Percentiles rank a stretch among this genome's conserved stretches.
Evolutionary conservation across 2,329 filamentous ascomycete genomes (phyloP).

Genomic region (Colletotrichum spaethianum): DNA sequence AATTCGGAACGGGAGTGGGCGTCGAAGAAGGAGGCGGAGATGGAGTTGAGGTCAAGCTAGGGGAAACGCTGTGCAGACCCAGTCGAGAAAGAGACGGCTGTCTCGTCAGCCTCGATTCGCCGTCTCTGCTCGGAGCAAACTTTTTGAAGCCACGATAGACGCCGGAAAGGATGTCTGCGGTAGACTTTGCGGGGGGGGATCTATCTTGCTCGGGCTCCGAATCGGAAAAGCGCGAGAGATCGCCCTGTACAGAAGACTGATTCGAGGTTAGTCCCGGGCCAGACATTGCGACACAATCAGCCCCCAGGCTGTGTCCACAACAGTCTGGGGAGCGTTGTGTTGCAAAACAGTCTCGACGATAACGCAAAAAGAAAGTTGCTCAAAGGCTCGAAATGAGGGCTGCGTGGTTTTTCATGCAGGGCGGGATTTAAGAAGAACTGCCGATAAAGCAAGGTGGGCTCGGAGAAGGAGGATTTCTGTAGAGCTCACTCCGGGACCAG

Average conservation of each 20-base stretch:
- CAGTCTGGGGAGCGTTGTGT: slow-evolving; percentile 18
- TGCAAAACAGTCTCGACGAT: slow-evolving; percentile 4
- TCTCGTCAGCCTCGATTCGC: slow-evolving; percentile 59
- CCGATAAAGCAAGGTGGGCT: slow-evolving; percentile 7
- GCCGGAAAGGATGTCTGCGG: slow-evolving; percentile 65
- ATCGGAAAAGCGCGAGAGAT: slow-evolving; percentile 59
- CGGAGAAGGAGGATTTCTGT: neutral
- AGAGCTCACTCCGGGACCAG: neutral
- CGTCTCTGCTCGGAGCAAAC: slow-evolving; percentile 59
- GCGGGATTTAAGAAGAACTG: neutral
- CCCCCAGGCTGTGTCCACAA: slow-evolving; percentile 30
- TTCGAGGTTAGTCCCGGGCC: slow-evolving; percentile 52
- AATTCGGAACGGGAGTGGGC: slow-evolving; percentile 28
- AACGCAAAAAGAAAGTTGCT: neutral
- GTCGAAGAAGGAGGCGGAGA: slow-evolving; percentile 47
- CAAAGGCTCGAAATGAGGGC: slow-evolving; percentile 1
- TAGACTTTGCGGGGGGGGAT: slow-evolving; percentile 49
- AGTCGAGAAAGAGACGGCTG: slow-evolving; percentile 58
- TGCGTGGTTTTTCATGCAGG: slow-evolving; percentile 29
- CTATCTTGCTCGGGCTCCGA: slow-evolving; percentile 58
- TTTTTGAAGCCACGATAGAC: slow-evolving; percentile 68
- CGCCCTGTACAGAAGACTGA: slow-evolving; percentile 48
- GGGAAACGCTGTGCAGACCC: slow-evolving; percentile 53
- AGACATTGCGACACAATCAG: slow-evolving; percentile 36
- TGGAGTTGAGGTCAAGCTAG: slow-evolving; percentile 45